Base-by-base conservation (phyloP, 352 stramenopile genomes). In the Phytophthora crassamura region DNA sequence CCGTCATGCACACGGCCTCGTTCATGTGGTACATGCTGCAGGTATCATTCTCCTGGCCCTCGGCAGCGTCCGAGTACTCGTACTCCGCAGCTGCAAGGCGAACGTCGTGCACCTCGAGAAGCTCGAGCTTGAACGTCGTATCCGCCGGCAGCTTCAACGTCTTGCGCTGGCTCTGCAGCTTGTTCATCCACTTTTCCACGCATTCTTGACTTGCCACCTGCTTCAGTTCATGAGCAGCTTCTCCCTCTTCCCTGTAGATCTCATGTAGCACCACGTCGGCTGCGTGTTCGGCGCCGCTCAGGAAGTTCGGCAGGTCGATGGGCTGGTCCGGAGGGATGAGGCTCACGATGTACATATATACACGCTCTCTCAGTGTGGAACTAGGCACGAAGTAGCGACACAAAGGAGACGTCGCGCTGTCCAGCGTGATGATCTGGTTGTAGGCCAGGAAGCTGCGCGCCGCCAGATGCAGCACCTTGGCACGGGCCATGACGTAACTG, bases 281-380 rank as follows among this genome's bases (percentile, higher is more conserved):
- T 1, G 76, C 76, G 12, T 82, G 62, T 8, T 20, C 71, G 14
- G 76, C 76, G 25, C 76, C 76, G 3, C 47, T 14, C 28, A 85
- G 41, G 59, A 85, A 82, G 43, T 76, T 64, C 8, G 59, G 56
- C 34, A 85, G 56, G 56, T 85, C 59, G 49, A 85, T 67, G 11
- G 76, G 67, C 34, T 76, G 73, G 15, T 85, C 76, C 1, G 76
- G 70, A 8, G 69, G 70, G 30, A 82, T 59, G 14, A 76, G 73
- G 38, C 66, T 73, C n/a, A 80, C 64, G 32, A 79, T 61, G 39
- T 74, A 82, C 76, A 84, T 84, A 61, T 69, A 80, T 43, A 74
- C 69, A 28, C 75, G 72, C 55, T 84, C 72, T 33, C 75, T 59
- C 38, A 74, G 55, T 16, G 49, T 72, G 14, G 65, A 40, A 30